Percentiles rank a stretch among this genome's conserved stretches.
phyloP scores from a whole-genome alignment of 2,329 filamentous ascomycete genomes.

The Rachicladosporium sp. region DNA sequence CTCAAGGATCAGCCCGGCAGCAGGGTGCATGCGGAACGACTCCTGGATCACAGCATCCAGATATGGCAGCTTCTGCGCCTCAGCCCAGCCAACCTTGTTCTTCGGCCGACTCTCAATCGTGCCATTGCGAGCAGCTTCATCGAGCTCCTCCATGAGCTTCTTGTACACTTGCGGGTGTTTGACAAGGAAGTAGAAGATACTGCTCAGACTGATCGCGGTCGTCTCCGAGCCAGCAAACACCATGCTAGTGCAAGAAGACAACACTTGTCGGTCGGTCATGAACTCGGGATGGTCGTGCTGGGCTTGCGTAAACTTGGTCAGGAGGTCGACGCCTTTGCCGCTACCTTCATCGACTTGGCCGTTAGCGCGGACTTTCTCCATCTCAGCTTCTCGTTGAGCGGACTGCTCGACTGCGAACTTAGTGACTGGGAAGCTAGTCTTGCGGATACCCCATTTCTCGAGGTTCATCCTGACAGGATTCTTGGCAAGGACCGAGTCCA shows the following conservation, averaged over 20 bases:
- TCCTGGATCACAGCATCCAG: conserved; percentile 70
- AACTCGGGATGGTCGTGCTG: conserved; percentile 55
- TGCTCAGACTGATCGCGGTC: conserved; percentile 59
- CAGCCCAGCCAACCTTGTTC: conserved; percentile 55
- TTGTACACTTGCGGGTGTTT: conserved; percentile 46
- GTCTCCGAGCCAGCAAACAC: conserved; percentile 65
- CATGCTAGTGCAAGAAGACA: conserved; percentile 62
- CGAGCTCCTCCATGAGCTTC: conserved; percentile 50
- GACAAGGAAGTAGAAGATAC: conserved; percentile 63
- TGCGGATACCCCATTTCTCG: conserved; percentile 53
- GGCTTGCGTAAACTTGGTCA: conserved; percentile 61
- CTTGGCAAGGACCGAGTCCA: conserved; percentile 60
- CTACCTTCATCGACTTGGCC: conserved; percentile 24
- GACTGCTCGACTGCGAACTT: conserved; percentile 58
- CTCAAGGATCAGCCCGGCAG: conserved; percentile 60
- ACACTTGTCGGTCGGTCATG: conserved; percentile 57
- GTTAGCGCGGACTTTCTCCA: conserved; percentile 34
- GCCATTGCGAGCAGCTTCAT: conserved; percentile 43
- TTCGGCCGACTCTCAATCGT: conserved; percentile 31
- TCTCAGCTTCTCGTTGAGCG: conserved; percentile 48
- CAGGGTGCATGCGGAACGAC: conserved; percentile 63
- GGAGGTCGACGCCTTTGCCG: conserved; percentile 43
- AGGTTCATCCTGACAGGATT: conserved; percentile 61
- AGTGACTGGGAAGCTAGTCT: conserved; percentile 59
- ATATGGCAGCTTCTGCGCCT: conserved; percentile 59